These are phyloP conservation scores for Lizonia empirigonia DNA, from an alignment of 2,329 filamentous ascomycete genomes.

Conservation along the genomic window DNA sequence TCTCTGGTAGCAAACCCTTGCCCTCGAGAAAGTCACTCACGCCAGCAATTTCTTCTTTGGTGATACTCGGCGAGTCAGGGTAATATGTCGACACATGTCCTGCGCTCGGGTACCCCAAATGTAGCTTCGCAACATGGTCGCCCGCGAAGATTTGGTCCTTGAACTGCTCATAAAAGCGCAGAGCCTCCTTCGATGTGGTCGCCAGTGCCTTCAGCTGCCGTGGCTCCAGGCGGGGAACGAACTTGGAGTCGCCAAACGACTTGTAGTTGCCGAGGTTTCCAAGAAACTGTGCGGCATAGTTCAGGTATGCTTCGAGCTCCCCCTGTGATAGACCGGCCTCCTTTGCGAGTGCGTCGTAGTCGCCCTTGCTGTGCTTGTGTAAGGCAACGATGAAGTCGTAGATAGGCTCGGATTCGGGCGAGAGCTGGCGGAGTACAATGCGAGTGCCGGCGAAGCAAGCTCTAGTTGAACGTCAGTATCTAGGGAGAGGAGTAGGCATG, in stretches of 20 bases:
- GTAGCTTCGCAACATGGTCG: constrained; percentile 50
- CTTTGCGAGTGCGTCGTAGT: constrained; percentile 55
- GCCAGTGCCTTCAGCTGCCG: constrained; percentile 54
- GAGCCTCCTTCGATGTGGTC: constrained; percentile 46
- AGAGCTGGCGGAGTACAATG: constrained; percentile 60
- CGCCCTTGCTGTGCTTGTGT: constrained; percentile 54
- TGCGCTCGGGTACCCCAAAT: constrained; percentile 56
- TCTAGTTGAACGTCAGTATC: constrained; percentile 24
- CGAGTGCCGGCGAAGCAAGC: constrained; percentile 57
- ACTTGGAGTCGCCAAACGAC: constrained; percentile 58
- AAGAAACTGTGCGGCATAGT: constrained; percentile 54
- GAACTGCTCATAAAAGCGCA: constrained; percentile 51
- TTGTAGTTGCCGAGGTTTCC: constrained; percentile 63
- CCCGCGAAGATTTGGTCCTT: constrained; percentile 55
- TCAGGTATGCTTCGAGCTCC: constrained; percentile 47
- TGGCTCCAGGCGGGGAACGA: constrained; percentile 55
- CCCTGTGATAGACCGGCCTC: constrained; percentile 49
- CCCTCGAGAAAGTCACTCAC: constrained; percentile 55
- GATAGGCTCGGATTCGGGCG: constrained; percentile 57
- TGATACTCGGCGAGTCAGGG: constrained; percentile 55
- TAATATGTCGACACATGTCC: constrained; percentile 59
- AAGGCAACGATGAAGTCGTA: constrained; percentile 61
- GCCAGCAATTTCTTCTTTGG: constrained; percentile 54
- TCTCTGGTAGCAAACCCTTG: constrained; percentile 56
- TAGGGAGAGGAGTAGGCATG: too few relatives aligned